phyloP scores from a whole-genome alignment of 257 asterid species.

The Penstemon davidsonii region DNA sequence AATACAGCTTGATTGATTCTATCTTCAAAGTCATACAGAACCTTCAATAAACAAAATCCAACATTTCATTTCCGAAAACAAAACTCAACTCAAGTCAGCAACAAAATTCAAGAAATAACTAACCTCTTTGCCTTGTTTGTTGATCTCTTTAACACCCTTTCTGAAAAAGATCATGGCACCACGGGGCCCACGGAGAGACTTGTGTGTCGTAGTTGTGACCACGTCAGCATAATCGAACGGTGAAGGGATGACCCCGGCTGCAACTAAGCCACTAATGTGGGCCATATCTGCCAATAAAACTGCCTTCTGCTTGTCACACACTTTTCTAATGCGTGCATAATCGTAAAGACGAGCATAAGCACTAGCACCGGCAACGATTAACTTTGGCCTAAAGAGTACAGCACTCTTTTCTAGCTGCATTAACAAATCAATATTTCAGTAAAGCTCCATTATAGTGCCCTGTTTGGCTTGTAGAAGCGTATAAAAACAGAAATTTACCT shows the following conservation, averaged over 20 bases:
- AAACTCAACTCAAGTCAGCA: slow-evolving; percentile 6
- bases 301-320: slow-evolving; percentile 67
- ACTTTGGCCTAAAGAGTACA: slow-evolving; percentile 84
- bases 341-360: slow-evolving; percentile 94
- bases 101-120: slow-evolving; percentile 20
- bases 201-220: slow-evolving; percentile 97
- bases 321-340: slow-evolving; percentile 86
- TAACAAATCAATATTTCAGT: slow-evolving; percentile 17
- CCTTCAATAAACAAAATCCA: slow-evolving; percentile 44
- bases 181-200: slow-evolving; percentile 96
- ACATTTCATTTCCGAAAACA: not conserved
- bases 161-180: slow-evolving; percentile 98
- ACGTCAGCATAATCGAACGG: slow-evolving; percentile 95
- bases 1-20: slow-evolving; percentile 96
- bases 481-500: slow-evolving; percentile 44
- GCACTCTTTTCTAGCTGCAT: slow-evolving; percentile 93
- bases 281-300: slow-evolving; percentile 62
- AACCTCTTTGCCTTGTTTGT: slow-evolving; percentile 95
- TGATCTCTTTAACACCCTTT: slow-evolving; percentile 90
- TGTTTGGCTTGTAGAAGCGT: not conserved
- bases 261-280: slow-evolving; percentile 61
- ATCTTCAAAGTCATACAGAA: slow-evolving; percentile 87
- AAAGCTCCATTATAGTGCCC: not conserved
- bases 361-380: slow-evolving; percentile 96
- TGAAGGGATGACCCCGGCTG: slow-evolving; percentile 60